Evolutionary conservation across 164 flowering plant genomes (phyloP), one percentile per base, ranked within the genome.

Genomic region (Protea cynaroides): DNA sequence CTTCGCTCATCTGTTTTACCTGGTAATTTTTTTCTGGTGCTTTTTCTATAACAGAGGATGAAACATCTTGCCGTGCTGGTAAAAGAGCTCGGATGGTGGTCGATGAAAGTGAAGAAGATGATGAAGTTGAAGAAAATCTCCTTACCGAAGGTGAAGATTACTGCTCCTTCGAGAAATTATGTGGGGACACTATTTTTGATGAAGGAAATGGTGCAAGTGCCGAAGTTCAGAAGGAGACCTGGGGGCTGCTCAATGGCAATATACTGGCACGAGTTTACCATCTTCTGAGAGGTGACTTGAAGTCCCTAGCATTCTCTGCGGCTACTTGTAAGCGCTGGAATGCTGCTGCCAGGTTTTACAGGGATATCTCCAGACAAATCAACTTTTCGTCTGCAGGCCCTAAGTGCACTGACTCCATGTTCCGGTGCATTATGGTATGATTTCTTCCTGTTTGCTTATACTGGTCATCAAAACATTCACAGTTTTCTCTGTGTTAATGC

Each of bases 321-420:
- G 73, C 83, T 71, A 87, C 97, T 68, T 95, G 99, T 76, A 92
- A 79, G 74, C 83, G 75, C 63, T 95, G 99, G 99, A 83, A 83
- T 71, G 73, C 86, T 36, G 87, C 83, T 25, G 86, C 75, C 46
- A 77, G 72, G 59, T 82, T 79, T 64, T 92, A 95, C 76, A 89
- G 78, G 65, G 80, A 66, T 65, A 71, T 88, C 36, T 78, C 87
- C 49, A 75, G 66, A 66, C 86, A 80, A 65, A 86, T 86, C 64
- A 85, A 95, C 74, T 78, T 95, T 63, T 86, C 92, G 59, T 74
- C 79, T 47, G 36, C 82, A 55, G 96, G 92, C 55, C 71, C 85
- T 38, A 63, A 56, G 64, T 92, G 97, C 75, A 80, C 84, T 55
- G 97, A 92, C 66, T 71, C 84, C 40, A 71, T 75, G 47, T 65